phyloP scores from a whole-genome alignment of 2,329 filamentous ascomycete species.

The Cyphellophora europaea region DNA sequence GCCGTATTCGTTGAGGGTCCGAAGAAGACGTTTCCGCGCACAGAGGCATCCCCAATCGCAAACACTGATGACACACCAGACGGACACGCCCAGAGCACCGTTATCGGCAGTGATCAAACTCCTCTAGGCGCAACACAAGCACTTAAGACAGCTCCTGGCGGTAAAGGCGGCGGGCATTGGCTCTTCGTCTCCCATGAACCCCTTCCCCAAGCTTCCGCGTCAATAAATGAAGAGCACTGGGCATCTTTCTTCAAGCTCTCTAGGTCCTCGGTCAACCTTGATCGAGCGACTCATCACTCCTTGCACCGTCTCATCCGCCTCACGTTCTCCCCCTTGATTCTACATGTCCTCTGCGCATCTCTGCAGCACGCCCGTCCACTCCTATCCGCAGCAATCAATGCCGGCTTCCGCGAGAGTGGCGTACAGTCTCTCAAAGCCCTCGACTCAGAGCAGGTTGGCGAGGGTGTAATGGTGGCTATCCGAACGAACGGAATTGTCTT shows the following conservation, averaged over 20 bases:
- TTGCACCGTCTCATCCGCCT: conserved; percentile 13
- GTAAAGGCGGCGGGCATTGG: conserved; percentile 81
- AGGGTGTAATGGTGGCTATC: conserved; percentile 71
- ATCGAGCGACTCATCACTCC: too few relatives aligned
- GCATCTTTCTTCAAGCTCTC: too few relatives aligned
- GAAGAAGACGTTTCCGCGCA: conserved; percentile 29
- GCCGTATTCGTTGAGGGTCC: conserved; percentile 80
- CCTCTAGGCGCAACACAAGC: too few relatives aligned
- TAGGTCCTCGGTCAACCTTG: too few relatives aligned
- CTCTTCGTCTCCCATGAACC: conserved; percentile 80
- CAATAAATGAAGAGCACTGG: too few relatives aligned
- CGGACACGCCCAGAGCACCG: too few relatives aligned
- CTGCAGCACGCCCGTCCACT: conserved; percentile 64
- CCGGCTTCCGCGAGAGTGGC: conserved; percentile 85
- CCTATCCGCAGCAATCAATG: conserved; percentile 64
- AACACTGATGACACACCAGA: too few relatives aligned
- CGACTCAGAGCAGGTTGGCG: conserved; percentile 26
- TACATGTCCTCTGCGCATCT: conserved; percentile 76
- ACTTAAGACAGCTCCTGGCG: conserved; percentile 52
- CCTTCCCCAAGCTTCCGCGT: conserved; percentile 33
- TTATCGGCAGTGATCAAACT: too few relatives aligned
- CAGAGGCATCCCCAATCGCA: too few relatives aligned
- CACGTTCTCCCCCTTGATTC: conserved; percentile 35
- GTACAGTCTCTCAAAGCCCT: conserved; percentile 53
- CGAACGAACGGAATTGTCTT: conserved; percentile 74